phyloP scores from a whole-genome alignment of 768 basidiomycete genomes.

The Russula lepida region DNA sequence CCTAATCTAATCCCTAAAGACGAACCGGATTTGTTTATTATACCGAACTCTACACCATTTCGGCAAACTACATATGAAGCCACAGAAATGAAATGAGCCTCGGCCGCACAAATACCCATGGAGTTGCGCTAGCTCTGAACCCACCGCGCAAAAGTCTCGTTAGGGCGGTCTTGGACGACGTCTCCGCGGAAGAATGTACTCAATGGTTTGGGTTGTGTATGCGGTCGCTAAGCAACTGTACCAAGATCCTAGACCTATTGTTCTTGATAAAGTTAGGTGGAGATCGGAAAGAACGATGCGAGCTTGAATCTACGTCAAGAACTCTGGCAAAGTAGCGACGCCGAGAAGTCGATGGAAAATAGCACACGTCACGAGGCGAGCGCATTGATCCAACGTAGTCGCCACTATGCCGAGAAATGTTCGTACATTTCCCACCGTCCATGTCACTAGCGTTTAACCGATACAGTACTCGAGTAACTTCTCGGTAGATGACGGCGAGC shows the following conservation, averaged over 20 bases:
- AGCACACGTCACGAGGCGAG: background rate
- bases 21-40: background rate
- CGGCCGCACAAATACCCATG: background rate
- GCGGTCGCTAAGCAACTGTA: background rate
- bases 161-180: too few species aligned
- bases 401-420: background rate
- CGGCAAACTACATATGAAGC: background rate
- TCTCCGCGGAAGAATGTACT: background rate
- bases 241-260: too few species aligned
- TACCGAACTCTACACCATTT: background rate
- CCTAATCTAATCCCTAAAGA: background rate
- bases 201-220: background rate
- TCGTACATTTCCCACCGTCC: background rate
- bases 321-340: background rate
- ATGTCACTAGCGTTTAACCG: background rate
- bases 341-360: background rate
- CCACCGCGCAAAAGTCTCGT: background rate
- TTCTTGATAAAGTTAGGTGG: background rate
- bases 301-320: background rate
- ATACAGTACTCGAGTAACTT: background rate
- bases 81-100: background rate
- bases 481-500: background rate
- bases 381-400: background rate
- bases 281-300: background rate
- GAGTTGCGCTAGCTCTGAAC: background rate